These are phyloP conservation scores for Exophiala aquamarina DNA, from an alignment of 2,329 filamentous ascomycete genomes.

Conservation along the genomic window DNA sequence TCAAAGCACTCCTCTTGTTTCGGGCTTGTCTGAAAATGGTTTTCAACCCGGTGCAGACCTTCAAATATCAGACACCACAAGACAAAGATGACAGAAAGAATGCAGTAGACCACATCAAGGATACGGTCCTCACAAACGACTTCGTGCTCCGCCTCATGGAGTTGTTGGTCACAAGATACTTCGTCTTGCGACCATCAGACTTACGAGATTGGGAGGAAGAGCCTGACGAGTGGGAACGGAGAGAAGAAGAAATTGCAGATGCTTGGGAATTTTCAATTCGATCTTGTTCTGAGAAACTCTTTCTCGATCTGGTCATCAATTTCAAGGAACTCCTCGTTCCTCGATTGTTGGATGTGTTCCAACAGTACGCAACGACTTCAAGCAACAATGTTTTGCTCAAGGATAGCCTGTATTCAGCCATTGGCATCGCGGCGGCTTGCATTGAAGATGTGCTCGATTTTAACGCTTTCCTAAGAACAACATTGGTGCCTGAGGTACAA, in stretches of 20 bases:
- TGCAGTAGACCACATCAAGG: conserved; percentile 69
- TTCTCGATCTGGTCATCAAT: conserved; percentile 85
- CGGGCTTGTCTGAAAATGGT: conserved; percentile 82
- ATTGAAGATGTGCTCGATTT: conserved; percentile 78
- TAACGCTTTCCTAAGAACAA: conserved; percentile 72
- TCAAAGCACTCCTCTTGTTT: conserved; percentile 80
- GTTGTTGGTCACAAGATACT: conserved; percentile 79
- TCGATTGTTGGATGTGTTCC: conserved; percentile 80
- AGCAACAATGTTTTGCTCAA: conserved; percentile 77
- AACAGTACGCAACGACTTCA: conserved; percentile 67
- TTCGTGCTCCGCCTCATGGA: conserved; percentile 82
- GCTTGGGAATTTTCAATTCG: conserved; percentile 91
- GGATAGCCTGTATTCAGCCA: conserved; percentile 90
- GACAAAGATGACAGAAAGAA: conserved; percentile 73
- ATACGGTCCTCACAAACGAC: conserved; percentile 70
- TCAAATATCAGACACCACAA: conserved; percentile 75
- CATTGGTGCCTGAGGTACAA: conserved; percentile 77
- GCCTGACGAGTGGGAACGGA: conserved; percentile 91
- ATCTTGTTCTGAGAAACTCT: conserved; percentile 89
- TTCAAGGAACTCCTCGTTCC: conserved; percentile 79
- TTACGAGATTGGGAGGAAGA: conserved; percentile 91
- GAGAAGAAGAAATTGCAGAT: conserved; percentile 79
- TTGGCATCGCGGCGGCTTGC: conserved; percentile 80
- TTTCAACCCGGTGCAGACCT: conserved; percentile 75
- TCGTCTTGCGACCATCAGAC: conserved; percentile 82